phyloP scores from a whole-genome alignment of 1,139 yeast species.

The Taiozyma onychis region DNA sequence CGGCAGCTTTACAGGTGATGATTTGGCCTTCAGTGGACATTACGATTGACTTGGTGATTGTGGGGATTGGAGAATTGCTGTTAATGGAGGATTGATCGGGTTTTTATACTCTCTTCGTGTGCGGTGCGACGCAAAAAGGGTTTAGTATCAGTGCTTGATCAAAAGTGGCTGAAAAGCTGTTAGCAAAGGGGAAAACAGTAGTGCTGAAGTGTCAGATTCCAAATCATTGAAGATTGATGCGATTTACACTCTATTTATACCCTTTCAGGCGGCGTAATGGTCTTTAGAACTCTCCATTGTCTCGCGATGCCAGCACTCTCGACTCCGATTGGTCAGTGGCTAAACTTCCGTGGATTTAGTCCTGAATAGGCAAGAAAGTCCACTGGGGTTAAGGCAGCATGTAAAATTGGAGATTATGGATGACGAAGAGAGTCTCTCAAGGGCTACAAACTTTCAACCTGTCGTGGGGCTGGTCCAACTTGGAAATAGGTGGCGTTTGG shows the following conservation, averaged over 20 bases:
- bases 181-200: not conserved
- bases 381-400: not conserved
- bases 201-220: not conserved
- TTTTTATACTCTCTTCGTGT: not conserved
- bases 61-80: not conserved
- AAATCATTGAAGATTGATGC: not conserved
- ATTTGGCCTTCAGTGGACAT: slow-evolving; percentile 45
- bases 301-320: not conserved
- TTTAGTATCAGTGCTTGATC: not conserved
- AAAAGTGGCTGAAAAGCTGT: not conserved
- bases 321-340: not conserved
- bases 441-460: no score
- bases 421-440: no score
- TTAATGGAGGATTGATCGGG: not conserved
- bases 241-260: not conserved
- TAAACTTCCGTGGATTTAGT: not conserved
- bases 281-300: not conserved
- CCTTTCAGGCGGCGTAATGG: not conserved
- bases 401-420: not conserved
- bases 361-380: not conserved
- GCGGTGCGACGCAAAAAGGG: not conserved
- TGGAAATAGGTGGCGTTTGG: not conserved
- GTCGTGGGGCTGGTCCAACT: no score
- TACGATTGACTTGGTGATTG: not conserved
- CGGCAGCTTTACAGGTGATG: slow-evolving; percentile 90